Conservation (phyloP, 75 land plant genomes). For the Cupressus sempervirens region DNA sequence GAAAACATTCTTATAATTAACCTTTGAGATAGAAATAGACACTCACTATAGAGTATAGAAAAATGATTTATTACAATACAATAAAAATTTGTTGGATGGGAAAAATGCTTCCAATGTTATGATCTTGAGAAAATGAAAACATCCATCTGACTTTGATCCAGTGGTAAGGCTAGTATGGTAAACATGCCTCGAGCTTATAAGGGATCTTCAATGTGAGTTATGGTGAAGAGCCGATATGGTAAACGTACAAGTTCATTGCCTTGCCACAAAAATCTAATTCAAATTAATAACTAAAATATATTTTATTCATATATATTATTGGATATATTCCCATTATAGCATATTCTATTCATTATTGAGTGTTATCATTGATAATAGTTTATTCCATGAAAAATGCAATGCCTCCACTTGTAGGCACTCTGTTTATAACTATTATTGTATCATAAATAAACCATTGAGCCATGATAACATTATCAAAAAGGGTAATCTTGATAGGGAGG, state of each 20-base stretch:
- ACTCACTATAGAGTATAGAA: neutral
- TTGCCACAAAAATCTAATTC: neutral
- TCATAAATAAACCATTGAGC: conserved; percentile 94
- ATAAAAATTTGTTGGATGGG: neutral
- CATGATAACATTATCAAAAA: conserved; percentile 84
- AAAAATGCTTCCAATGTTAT: neutral
- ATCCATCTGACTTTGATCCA: neutral
- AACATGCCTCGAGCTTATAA: neutral
- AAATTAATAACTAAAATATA: neutral
- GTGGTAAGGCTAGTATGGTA: neutral
- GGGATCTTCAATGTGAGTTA: neutral
- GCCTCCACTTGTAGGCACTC: conserved; percentile 90
- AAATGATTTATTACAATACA: neutral
- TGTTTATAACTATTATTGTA: conserved; percentile 66
- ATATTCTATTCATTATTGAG: neutral
- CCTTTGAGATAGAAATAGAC: neutral
- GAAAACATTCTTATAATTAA: neutral
- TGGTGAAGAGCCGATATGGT: neutral
- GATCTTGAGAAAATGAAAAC: neutral
- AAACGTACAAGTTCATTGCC: neutral
- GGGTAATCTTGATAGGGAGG: conserved; percentile 69
- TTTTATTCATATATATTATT: neutral
- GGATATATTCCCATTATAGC: neutral
- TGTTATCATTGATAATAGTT: neutral
- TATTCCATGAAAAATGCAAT: conserved; percentile 21